A percentile compares a stretch with the other conserved stretches of the same genome.
phyloP scores from a whole-genome alignment of 2,329 filamentous ascomycete species.

The Huntiella abstrusa region DNA sequence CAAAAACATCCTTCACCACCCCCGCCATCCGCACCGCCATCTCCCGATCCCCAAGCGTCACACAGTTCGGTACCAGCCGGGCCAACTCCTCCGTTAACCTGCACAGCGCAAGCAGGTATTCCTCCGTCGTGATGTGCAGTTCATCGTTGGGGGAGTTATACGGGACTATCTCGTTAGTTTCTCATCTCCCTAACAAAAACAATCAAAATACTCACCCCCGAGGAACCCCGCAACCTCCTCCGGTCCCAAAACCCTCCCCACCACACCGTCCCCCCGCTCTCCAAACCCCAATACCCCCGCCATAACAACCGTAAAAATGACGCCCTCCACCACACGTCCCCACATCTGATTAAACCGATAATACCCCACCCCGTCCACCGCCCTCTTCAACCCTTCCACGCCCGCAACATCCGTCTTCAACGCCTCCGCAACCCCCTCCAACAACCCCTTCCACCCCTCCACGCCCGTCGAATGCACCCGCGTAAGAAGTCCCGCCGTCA shows the following conservation, averaged over 20 bases:
- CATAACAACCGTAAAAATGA: conserved; percentile 39
- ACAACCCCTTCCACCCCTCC: conserved; percentile 33
- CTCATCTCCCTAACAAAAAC: too few relatives aligned
- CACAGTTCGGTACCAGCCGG: conserved; percentile 81
- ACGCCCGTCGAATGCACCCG: conserved; percentile 67
- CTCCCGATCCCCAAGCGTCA: conserved; percentile 74
- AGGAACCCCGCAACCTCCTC: conserved; percentile 71
- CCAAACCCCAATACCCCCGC: conserved; percentile 51
- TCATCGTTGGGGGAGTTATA: conserved; percentile 84
- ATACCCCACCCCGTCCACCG: conserved; percentile 77
- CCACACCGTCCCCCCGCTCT: conserved; percentile 18
- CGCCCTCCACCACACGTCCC: conserved; percentile 67
- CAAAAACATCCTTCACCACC: conserved; percentile 89
- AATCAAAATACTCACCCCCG: conserved; percentile 31
- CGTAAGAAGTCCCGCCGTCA: conserved; percentile 6
- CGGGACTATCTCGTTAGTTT: conserved; percentile 23
- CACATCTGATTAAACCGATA: conserved; percentile 82
- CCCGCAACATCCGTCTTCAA: conserved; percentile 56
- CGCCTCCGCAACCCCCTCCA: conserved; percentile 49
- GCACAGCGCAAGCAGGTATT: conserved; percentile 81
- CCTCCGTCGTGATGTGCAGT: conserved; percentile 93
- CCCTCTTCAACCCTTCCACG: conserved; percentile 47
- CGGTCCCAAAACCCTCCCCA: conserved; percentile 59
- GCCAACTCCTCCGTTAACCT: conserved; percentile 77
- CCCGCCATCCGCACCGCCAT: conserved; percentile 73